These are phyloP conservation scores for Cladophialophora chaetospira DNA, from an alignment of 2,329 filamentous ascomycete genomes.

Conservation along the genomic window DNA sequence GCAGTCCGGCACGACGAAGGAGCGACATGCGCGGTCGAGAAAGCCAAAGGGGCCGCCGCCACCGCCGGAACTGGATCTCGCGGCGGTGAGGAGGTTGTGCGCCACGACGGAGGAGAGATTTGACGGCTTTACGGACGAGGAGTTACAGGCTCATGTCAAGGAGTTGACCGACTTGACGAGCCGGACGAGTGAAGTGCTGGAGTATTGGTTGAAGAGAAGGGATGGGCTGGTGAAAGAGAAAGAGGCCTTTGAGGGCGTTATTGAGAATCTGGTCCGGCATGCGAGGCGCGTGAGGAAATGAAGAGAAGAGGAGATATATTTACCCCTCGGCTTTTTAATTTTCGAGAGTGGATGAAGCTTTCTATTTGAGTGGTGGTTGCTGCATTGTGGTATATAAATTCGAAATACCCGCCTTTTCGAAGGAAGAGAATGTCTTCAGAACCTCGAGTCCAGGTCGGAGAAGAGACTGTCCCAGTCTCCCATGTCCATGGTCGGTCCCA, in stretches of 20 bases:
- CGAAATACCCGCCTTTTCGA: too few species aligned
- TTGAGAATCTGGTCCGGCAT: constrained; percentile 93
- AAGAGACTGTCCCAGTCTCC: constrained; percentile 31
- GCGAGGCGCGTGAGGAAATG: constrained; percentile 76
- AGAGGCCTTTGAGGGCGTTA: constrained; percentile 92
- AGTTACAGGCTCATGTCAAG: constrained; percentile 71
- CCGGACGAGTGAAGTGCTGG: constrained; percentile 74
- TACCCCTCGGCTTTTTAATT: too few species aligned
- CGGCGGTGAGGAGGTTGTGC: constrained; percentile 75
- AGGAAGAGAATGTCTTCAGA: not conserved
- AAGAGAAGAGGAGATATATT: not conserved
- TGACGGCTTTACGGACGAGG: constrained; percentile 73
- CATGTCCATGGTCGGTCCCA: constrained; percentile 25
- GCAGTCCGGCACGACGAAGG: constrained; percentile 33
- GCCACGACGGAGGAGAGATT: constrained; percentile 82
- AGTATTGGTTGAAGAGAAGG: constrained; percentile 83
- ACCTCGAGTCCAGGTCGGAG: constrained; percentile 27
- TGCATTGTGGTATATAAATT: too few species aligned
- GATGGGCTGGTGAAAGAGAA: constrained; percentile 88
- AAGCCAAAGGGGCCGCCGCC: constrained; percentile 55
- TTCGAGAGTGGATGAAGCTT: too few species aligned
- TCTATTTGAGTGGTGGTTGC: too few species aligned
- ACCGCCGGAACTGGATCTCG: constrained; percentile 75
- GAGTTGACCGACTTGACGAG: constrained; percentile 69
- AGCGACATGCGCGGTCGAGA: constrained; percentile 41